Conservation (phyloP, 2,329 filamentous ascomycete genomes). For the Didymosphaeria variabile region DNA sequence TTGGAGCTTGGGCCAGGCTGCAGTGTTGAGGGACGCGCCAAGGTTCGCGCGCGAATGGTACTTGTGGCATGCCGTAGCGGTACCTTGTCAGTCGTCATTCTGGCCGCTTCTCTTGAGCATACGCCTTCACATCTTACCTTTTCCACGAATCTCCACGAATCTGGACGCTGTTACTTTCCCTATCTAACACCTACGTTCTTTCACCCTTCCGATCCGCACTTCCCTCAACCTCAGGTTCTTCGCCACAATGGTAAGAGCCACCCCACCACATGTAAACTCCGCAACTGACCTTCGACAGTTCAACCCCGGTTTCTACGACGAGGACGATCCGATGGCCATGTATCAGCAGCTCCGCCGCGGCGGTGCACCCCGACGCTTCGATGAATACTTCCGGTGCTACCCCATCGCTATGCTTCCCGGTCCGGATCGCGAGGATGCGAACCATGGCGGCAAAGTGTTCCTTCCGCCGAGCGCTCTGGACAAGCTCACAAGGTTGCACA, state of each 20-base stretch:
- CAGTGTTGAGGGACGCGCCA: constrained; percentile 15
- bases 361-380: constrained; percentile 77
- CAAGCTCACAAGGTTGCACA: constrained; percentile 94
- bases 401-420: constrained; percentile 94
- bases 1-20: constrained; percentile 34
- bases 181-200: neutral
- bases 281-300: constrained; percentile 42
- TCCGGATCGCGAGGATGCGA: constrained; percentile 85
- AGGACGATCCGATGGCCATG: constrained; percentile 63
- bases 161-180: neutral
- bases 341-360: constrained; percentile 62
- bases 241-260: constrained; percentile 44
- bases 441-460: constrained; percentile 97
- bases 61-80: constrained; percentile 32
- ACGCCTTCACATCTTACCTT: constrained; percentile 9
- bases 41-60: constrained; percentile 29
- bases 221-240: neutral
- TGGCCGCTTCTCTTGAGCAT: constrained; percentile 15
- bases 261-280: constrained; percentile 29
- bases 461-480: constrained; percentile 95
- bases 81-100: constrained; percentile 30
- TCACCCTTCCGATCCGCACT: neutral
- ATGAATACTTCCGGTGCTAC: constrained; percentile 98
- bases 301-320: constrained; percentile 59
- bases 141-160: constrained; percentile 6